Base-by-base conservation (phyloP, 345 rosid genomes). In the Xanthoceras sorbifolium region DNA sequence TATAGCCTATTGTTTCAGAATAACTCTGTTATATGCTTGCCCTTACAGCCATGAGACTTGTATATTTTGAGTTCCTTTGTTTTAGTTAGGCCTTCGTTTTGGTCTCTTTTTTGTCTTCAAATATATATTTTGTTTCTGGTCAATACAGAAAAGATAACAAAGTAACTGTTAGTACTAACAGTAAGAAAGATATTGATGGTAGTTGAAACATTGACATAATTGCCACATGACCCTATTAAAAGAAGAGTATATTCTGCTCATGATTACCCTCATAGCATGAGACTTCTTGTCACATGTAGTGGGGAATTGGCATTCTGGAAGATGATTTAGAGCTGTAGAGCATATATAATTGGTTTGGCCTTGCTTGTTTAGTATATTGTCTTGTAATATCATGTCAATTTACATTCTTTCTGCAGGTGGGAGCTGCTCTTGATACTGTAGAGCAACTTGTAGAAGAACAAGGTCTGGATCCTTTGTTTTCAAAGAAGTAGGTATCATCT, bases 381-480 rank as follows among this genome's bases (percentile, higher is more conserved):
- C 62, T 9, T 75, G 9, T 29, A 18, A 15, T 42, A 40, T 80
- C 10, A 40, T 60, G 17, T 29, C 42, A 32, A 34, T 38, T 42
- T 61, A 55, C 9, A 14, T 60, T 67, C 31, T 7, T 63, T 75
- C 62, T 77, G 48, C 79, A 94, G 97, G 94, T 90, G 67, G 93
- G 92, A 78, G 64, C 85, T 52, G 78, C 81, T 79, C 94, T 93
- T 76, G 90, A 89, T 86, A 81, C 82, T 48, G 82, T 91, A 71
- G 96, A 93, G 77, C 88, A 89, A 83, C 80, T 88, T 79, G 81
- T 91, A 57, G 97, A 93, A 84, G 98, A 94, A 83, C 90, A 87
- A 79, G 64, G 67, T 77, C 80, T 94, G 69, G 93, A 94, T 87
- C 88, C 88, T 60, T 82, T 94, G 61, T 87, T 75, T 78, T 75